Conservation (phyloP, 1,284 basidiomycete species). For the Xerocomus amazonicus region DNA sequence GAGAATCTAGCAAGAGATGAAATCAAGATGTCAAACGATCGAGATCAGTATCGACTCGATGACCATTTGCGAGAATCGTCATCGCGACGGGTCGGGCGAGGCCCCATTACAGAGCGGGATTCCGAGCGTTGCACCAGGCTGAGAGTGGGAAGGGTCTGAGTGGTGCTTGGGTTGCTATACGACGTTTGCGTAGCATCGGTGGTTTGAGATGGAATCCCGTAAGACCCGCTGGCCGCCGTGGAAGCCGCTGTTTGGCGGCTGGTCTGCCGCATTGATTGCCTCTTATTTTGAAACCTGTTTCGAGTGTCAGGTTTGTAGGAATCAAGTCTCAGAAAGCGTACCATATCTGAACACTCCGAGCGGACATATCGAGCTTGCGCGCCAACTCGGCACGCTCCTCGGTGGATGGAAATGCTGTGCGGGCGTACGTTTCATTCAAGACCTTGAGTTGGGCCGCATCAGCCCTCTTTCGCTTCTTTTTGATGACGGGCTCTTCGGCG, state of each 20-base stretch:
- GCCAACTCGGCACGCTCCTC: constrained; percentile 77
- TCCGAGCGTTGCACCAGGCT: constrained; percentile 43
- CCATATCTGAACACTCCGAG: constrained; percentile 84
- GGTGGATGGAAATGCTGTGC: constrained; percentile 81
- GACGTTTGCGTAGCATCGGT: constrained; percentile 33
- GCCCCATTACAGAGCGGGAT: constrained; percentile 30
- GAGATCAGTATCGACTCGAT: constrained; percentile 44
- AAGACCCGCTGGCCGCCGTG: constrained; percentile 41
- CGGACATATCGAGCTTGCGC: constrained; percentile 74
- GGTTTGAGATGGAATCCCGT: constrained; percentile 41
- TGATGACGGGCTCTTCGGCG: constrained; percentile 60
- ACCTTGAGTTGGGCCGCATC: constrained; percentile 75
- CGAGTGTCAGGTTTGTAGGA: constrained; percentile 19
- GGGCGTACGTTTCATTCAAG: constrained; percentile 71
- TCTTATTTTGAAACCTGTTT: constrained; percentile 79
- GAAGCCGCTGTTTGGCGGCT: constrained; percentile 56
- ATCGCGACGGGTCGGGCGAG: constrained; percentile 36
- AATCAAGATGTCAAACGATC: constrained; percentile 37
- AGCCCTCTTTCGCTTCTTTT: constrained; percentile 83
- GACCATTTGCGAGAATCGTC: constrained; percentile 48
- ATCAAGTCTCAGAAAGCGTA: constrained; percentile 34
- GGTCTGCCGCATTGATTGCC: constrained; percentile 75
- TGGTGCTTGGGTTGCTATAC: constrained; percentile 36
- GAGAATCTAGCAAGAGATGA: constrained; percentile 36
- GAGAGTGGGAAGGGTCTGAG: constrained; percentile 29